A percentile compares a stretch with the other conserved stretches of the same genome.
Evolutionary conservation across 345 rosid species (phyloP).

Genomic region (Schrenkiella parvula): DNA sequence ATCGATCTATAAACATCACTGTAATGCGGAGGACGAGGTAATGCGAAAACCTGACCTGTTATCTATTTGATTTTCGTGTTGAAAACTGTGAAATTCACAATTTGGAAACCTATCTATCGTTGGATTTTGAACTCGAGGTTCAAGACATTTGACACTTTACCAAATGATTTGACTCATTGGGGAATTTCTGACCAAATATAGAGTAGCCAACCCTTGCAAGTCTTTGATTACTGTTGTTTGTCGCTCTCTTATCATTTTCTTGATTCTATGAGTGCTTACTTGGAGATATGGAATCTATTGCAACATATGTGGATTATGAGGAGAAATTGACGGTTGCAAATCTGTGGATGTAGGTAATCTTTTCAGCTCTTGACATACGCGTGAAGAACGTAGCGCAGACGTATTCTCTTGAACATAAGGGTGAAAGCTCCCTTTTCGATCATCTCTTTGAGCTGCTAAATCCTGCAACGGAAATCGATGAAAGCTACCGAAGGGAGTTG

Average conservation of each 20-base stretch:
- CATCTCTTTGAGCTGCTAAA: slow-evolving; percentile 68
- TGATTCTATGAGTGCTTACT: slow-evolving; percentile 11
- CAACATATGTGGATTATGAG: slow-evolving; percentile 1
- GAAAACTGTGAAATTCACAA: neutral
- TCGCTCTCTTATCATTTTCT: too few relatives aligned
- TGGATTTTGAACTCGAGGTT: too few relatives aligned
- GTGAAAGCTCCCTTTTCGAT: slow-evolving; percentile 81
- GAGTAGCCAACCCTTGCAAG: neutral
- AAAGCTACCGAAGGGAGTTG: slow-evolving; percentile 71
- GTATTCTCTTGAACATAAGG: slow-evolving; percentile 90
- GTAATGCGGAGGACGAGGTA: slow-evolving; percentile 93
- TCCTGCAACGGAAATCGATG: slow-evolving; percentile 58
- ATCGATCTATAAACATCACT: slow-evolving; percentile 72
- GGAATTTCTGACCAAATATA: neutral
- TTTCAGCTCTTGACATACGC: slow-evolving; percentile 93
- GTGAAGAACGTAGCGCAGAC: slow-evolving; percentile 97
- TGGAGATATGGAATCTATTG: neutral
- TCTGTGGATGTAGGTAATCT: slow-evolving; percentile 64
- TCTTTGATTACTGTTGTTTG: too few relatives aligned
- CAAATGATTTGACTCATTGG: neutral
- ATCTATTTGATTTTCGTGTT: neutral
- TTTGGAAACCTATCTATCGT: too few relatives aligned
- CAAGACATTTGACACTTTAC: neutral
- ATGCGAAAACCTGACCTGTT: neutral
- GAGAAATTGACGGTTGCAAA: slow-evolving; percentile 4